Conservation (phyloP, 352 stramenopile species). For the Phytophthora podocarpi region DNA sequence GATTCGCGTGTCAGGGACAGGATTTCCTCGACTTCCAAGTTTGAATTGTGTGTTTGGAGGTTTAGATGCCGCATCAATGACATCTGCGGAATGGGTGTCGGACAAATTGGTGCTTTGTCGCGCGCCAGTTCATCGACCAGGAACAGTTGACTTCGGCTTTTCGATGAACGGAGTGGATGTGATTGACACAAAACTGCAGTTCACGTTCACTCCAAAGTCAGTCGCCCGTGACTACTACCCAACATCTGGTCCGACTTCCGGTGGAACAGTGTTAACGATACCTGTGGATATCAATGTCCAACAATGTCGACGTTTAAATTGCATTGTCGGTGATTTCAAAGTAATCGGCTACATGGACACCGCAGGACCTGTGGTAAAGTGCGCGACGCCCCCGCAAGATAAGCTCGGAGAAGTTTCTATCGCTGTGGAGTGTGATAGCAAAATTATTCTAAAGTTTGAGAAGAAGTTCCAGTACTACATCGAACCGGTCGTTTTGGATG, state of each 20-base stretch:
- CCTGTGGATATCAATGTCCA: constrained; percentile 1
- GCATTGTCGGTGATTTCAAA: constrained; percentile 29
- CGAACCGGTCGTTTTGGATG: constrained; percentile 14
- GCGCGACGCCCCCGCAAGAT: constrained; percentile 24
- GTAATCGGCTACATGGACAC: constrained; percentile 14
- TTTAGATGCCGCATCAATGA: not conserved
- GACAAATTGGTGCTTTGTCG: constrained; percentile 29
- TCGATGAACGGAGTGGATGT: constrained; percentile 65
- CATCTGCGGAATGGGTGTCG: constrained; percentile 36
- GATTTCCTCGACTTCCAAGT: constrained; percentile 43
- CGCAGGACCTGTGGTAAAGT: constrained; percentile 18
- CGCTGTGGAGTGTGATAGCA: constrained; percentile 35
- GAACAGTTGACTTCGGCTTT: constrained; percentile 38
- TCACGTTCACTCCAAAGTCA: constrained; percentile 33
- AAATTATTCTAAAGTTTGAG: constrained; percentile 27
- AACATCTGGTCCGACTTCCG: constrained; percentile 28
- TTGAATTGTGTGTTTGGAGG: constrained; percentile 55
- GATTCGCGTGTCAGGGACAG: constrained; percentile 26
- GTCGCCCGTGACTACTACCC: constrained; percentile 23
- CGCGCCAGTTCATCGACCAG: constrained; percentile 28
- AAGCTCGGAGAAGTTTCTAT: constrained; percentile 21
- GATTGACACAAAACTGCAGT: constrained; percentile 28
- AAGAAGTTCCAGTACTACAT: constrained; percentile 42
- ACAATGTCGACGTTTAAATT: constrained; percentile 33
- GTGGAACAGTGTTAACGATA: constrained; percentile 42